Evolutionary conservation across 106 monocot genomes (phyloP).

Genomic region (Dendrobium officinale): DNA sequence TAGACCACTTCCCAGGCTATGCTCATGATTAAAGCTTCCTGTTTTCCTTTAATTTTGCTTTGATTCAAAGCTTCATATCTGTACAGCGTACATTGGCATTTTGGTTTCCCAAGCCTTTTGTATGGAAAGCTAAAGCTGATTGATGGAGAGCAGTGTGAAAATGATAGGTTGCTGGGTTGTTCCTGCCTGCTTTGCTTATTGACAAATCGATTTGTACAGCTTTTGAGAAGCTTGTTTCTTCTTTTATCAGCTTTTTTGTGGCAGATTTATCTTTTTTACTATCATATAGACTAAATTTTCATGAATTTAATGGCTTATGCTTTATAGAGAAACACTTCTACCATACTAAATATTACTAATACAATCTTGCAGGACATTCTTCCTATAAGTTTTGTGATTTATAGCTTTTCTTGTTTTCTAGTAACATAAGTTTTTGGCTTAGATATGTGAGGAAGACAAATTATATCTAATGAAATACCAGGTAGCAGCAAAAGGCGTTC

Average conservation of each 20-base stretch:
- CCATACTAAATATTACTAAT: no score
- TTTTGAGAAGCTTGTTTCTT: background rate
- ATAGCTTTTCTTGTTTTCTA: no score
- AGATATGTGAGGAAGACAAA: no score
- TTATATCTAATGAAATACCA: no score
- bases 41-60: background rate
- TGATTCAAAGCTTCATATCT: background rate
- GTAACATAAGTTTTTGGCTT: no score
- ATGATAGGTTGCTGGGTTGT: background rate
- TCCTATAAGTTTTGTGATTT: no score
- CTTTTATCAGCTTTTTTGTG: background rate
- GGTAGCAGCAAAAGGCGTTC: no score
- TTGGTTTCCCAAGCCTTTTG: background rate
- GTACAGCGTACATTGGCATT: constrained; percentile 2
- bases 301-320: no score
- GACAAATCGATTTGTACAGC: constrained; percentile 6
- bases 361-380: no score
- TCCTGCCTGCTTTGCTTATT: background rate
- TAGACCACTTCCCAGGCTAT: constrained; percentile 75
- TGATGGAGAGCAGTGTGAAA: background rate
- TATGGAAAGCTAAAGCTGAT: background rate
- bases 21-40: constrained; percentile 47
- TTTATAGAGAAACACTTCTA: no score
- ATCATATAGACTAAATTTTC: no score
- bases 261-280: background rate